These are phyloP conservation scores for Penicillium polonicum DNA, from an alignment of 2,329 filamentous ascomycete genomes.

Conservation along the genomic window DNA sequence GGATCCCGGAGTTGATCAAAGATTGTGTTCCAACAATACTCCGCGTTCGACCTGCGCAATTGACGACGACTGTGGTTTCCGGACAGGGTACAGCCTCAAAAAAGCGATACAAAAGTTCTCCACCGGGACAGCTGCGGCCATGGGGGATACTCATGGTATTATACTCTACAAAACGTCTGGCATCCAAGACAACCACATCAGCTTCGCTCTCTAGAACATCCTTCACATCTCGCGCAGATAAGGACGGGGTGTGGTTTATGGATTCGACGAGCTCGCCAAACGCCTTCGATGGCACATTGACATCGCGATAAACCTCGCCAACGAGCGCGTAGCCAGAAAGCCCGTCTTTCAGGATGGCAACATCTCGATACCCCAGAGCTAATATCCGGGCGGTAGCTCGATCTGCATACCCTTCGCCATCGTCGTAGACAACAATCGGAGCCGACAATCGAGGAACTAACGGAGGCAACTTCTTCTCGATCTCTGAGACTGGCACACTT, in stretches of 20 bases:
- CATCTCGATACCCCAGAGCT: conserved; percentile 27
- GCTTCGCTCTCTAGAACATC: conserved; percentile 21
- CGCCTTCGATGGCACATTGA: conserved; percentile 34
- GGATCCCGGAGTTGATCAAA: conserved; percentile 28
- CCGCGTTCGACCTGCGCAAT: conserved; percentile 36
- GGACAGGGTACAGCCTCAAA: conserved; percentile 29
- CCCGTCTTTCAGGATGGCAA: conserved; percentile 28
- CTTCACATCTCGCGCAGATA: conserved; percentile 29
- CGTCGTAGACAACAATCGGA: conserved; percentile 31
- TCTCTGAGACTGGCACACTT: conserved; percentile 31
- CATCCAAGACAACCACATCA: conserved; percentile 31
- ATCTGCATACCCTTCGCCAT: conserved; percentile 30
- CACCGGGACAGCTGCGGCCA: conserved; percentile 34
- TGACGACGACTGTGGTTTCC: conserved; percentile 30
- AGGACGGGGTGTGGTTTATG: conserved; percentile 31
- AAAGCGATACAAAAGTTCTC: conserved; percentile 32
- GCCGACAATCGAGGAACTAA: conserved; percentile 29
- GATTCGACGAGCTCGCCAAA: conserved; percentile 36
- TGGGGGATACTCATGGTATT: conserved; percentile 35
- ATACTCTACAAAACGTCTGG: conserved; percentile 31
- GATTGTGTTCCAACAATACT: conserved; percentile 34
- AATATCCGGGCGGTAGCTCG: conserved; percentile 22
- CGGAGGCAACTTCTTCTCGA: conserved; percentile 27
- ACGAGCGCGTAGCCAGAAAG: conserved; percentile 24
- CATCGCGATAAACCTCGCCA: conserved; percentile 34